Evolutionary conservation across 257 asterid species (phyloP).

Genomic region (Paraleonurus japonicus): DNA sequence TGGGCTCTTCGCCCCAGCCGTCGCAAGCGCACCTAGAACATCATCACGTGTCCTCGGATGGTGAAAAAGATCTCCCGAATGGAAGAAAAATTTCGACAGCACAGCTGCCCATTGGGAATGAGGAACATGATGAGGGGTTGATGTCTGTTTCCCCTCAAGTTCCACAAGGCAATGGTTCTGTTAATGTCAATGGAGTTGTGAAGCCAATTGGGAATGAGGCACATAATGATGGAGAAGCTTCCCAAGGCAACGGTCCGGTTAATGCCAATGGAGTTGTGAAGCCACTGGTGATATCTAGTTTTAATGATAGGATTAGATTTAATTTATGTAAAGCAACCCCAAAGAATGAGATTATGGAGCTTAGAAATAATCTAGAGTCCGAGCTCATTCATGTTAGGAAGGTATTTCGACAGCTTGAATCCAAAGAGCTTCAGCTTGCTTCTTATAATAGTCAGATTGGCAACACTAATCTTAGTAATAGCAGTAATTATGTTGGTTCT

Average conservation of each 20-base stretch:
- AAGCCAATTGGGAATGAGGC: slow-evolving; percentile 22
- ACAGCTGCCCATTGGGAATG: slow-evolving; percentile 11
- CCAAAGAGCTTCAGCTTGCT: slow-evolving; percentile 58
- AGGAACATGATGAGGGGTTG: slow-evolving; percentile 14
- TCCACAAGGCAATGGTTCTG: slow-evolving; percentile 23
- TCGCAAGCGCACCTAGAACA: background rate
- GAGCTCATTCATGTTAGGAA: slow-evolving; percentile 67
- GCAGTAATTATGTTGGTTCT: slow-evolving; percentile 35
- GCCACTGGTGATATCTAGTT: slow-evolving; percentile 45
- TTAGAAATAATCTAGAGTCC: slow-evolving; percentile 48
- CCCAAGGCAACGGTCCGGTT: slow-evolving; percentile 21
- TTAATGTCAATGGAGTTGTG: slow-evolving; percentile 23
- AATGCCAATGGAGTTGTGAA: slow-evolving; percentile 29
- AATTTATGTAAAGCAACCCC: slow-evolving; percentile 45
- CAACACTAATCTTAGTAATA: slow-evolving; percentile 32
- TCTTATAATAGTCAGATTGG: slow-evolving; percentile 36
- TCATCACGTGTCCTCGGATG: slow-evolving; percentile 1
- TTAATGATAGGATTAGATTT: slow-evolving; percentile 66
- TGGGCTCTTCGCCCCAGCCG: slow-evolving; percentile 10
- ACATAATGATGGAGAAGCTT: slow-evolving; percentile 25
- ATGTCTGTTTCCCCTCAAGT: slow-evolving; percentile 1
- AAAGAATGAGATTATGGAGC: slow-evolving; percentile 50
- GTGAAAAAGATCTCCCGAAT: slow-evolving; percentile 27
- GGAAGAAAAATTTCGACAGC: slow-evolving; percentile 20
- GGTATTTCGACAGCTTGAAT: slow-evolving; percentile 44